Conservation (phyloP, 768 basidiomycete species). For the Pulveroboletus sp. region DNA sequence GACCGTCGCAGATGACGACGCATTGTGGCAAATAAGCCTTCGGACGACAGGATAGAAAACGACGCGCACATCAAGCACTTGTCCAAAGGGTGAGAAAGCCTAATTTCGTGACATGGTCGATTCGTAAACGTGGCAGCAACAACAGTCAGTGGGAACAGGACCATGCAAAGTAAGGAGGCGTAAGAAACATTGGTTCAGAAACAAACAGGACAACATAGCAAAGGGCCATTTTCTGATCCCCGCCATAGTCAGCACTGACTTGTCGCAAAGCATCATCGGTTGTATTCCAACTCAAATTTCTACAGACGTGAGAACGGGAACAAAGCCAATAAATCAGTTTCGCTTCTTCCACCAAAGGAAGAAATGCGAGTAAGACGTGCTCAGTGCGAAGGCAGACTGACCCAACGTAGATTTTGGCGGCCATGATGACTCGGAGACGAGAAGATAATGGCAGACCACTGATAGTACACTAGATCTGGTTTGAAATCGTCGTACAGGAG, state of each 20-base stretch:
- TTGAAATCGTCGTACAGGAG: constrained; percentile 48
- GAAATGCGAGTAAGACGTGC: constrained; percentile 41
- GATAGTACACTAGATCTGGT: constrained; percentile 46
- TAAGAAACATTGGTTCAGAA: constrained; percentile 29
- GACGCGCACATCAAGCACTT: constrained; percentile 87
- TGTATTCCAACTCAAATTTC: constrained; percentile 95
- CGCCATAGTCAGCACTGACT: constrained; percentile 63
- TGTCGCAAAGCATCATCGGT: constrained; percentile 86
- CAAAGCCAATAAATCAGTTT: constrained; percentile 52
- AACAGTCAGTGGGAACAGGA: constrained; percentile 14
- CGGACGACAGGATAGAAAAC: constrained; percentile 26
- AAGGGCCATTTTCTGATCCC: constrained; percentile 18
- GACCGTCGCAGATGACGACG: constrained; percentile 27
- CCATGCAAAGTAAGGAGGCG: constrained; percentile 26
- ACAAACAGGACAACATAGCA: constrained; percentile 46
- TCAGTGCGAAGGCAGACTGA: constrained; percentile 67
- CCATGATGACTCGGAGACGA: constrained; percentile 43
- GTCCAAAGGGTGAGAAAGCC: constrained; percentile 81
- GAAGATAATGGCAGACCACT: constrained; percentile 25
- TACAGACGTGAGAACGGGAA: constrained; percentile 46
- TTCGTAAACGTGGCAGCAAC: constrained; percentile 17
- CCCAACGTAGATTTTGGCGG: constrained; percentile 86
- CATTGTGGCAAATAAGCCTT: constrained; percentile 18
- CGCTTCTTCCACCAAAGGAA: constrained; percentile 39
- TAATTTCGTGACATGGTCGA: constrained; percentile 33